Evolutionary conservation across 306 rosid species (phyloP).

Genomic region (Coriaria nepalensis): DNA sequence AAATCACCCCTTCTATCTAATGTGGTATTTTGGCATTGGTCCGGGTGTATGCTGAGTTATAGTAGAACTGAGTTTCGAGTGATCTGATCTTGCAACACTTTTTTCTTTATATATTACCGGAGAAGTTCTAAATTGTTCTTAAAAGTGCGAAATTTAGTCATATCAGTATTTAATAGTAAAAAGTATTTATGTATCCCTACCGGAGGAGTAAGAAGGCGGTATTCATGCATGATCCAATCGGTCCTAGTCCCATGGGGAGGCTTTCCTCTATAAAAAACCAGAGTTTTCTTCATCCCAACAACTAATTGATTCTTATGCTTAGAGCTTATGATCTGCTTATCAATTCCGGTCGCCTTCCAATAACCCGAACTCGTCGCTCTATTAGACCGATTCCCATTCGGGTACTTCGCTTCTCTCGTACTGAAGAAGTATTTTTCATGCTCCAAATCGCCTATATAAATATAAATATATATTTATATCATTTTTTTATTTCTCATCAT

Average conservation of each 20-base stretch:
- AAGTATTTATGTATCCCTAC: too few species aligned
- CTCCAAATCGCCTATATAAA: conserved; percentile 45
- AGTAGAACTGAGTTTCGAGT: too few species aligned
- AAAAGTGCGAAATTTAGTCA: too few species aligned
- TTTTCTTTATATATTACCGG: too few species aligned
- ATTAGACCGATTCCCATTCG: conserved; percentile 87
- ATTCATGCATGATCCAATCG: conserved; percentile 98
- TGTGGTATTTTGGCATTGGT: conserved; percentile 11
- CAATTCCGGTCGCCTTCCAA: conserved; percentile 95
- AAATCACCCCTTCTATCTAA: neutral
- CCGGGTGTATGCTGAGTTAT: neutral
- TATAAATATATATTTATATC: too few species aligned
- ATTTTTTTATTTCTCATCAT: too few species aligned
- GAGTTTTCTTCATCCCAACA: conserved; percentile 86
- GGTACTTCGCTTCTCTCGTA: conserved; percentile 83
- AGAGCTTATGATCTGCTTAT: conserved; percentile 46
- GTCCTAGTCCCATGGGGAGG: conserved; percentile 87
- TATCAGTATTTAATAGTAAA: too few species aligned
- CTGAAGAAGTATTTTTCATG: conserved; percentile 91
- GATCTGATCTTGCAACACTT: too few species aligned
- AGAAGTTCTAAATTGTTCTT: too few species aligned
- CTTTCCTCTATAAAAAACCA: conserved; percentile 83
- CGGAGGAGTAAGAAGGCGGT: conserved; percentile 39
- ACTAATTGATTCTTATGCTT: conserved; percentile 25
- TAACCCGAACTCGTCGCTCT: conserved; percentile 83